Base-by-base conservation (phyloP, 495 filamentous ascomycete genomes). In the Penicillium coprophilum region DNA sequence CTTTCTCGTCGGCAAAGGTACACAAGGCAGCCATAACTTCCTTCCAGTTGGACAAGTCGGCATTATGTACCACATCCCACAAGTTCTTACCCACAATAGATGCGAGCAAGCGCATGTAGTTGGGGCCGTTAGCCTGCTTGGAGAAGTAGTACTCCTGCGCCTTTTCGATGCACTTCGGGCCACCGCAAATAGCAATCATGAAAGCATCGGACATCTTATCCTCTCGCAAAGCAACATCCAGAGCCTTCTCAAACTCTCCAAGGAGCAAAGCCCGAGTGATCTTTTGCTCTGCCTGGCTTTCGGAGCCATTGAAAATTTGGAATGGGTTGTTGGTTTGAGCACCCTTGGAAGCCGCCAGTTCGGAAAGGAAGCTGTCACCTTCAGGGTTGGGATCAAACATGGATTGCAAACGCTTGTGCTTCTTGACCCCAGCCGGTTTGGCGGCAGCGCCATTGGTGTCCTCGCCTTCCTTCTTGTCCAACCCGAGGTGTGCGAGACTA, bases 41-140 rank as follows among this genome's bases (percentile, higher is more conserved):
- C 74, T 93, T 97, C 94, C 94, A 99, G 72, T 93, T 89, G 39
- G 80, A 78, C 43, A 97, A 71, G 64, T 96, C 89, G 1, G 94
- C 95, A 64, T 99, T 97, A 72, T 97, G 87, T 9, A 97, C 94
- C 44, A 97, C 82, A 76, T 99, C 94, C 94, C 95, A 97, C 8
- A 99, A 78, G 67, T 99, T 97, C 77, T 97, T 97, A 47, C 89
- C 90, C 50, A 94, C 90, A 41, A 97, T 87, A 24, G 93, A 96
- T 53, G 89, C 90, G 49, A 99, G 78, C 36, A 99, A 78, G 36
- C 94, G 86, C 44, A 97, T 76, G 68, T 99, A 99, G 71, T 93
- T 99, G 12, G 94, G 92, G 21, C 85, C 87, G 55, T 85, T 83
- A 7, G 82, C 76, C 66, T 90, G 91, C 63, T 91, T 86, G 21